Evolutionary conservation across 805 yeast genomes (phyloP).

Genomic region (Ogataea nitratoaversa): DNA sequence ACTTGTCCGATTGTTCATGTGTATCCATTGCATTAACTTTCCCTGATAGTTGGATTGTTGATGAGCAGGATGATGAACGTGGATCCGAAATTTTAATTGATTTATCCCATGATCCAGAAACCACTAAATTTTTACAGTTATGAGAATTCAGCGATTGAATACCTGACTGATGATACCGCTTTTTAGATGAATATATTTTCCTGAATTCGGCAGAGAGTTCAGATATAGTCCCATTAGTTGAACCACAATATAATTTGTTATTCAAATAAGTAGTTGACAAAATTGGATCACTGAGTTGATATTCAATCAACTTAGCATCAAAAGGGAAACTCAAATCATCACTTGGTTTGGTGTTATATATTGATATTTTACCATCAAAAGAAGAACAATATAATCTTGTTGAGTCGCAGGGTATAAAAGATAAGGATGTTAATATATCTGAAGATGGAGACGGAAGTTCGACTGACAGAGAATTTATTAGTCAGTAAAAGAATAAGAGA

Average conservation of each 20-base stretch:
- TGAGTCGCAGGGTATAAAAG: constrained; percentile 3
- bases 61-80: constrained; percentile 18
- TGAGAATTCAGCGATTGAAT: constrained; percentile 33
- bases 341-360: constrained; percentile 7
- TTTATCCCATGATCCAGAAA: constrained; percentile 65
- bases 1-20: constrained; percentile 27
- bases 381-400: constrained; percentile 5
- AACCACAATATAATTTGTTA: constrained; percentile 30
- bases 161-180: constrained; percentile 38
- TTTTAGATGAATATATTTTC: constrained; percentile 2
- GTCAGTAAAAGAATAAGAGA: too few species aligned
- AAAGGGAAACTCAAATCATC: too few species aligned
- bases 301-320: background rate
- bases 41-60: constrained; percentile 8
- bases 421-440: constrained; percentile 12
- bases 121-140: constrained; percentile 29
- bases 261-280: constrained; percentile 9
- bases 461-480: too few species aligned
- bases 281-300: background rate
- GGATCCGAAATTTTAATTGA: constrained; percentile 45
- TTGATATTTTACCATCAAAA: constrained; percentile 12
- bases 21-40: constrained; percentile 65
- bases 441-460: constrained; percentile 9
- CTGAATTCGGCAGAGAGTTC: background rate
- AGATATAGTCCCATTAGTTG: constrained; percentile 57